Conservation (phyloP, 139 green algal species). For the Eudorina sp. region DNA sequence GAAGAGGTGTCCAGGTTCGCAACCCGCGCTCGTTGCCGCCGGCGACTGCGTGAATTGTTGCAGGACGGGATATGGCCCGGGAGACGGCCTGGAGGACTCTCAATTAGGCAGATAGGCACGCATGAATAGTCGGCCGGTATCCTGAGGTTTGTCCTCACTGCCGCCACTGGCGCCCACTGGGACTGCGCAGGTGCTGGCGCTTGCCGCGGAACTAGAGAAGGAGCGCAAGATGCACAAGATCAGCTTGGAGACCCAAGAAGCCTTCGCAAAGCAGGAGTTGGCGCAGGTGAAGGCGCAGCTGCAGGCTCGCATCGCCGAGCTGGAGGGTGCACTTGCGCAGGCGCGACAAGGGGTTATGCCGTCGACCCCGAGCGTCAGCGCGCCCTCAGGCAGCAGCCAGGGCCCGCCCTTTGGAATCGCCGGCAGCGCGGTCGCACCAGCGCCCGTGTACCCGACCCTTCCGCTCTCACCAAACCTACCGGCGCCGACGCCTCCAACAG, state of each 20-base stretch:
- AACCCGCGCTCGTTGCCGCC: too few species aligned
- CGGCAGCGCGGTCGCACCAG: not conserved
- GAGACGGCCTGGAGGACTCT: too few species aligned
- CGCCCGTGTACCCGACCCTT: not conserved
- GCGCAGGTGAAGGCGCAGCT: slow-evolving; percentile 26
- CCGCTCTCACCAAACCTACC: too few species aligned
- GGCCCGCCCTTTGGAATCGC: too few species aligned
- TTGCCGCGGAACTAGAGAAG: slow-evolving; percentile 19
- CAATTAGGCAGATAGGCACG: too few species aligned
- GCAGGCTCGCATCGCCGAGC: slow-evolving; percentile 18
- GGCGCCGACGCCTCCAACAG: not conserved
- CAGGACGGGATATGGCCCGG: too few species aligned
- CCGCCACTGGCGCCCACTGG: too few species aligned
- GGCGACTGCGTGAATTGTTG: too few species aligned
- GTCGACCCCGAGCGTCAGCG: not conserved
- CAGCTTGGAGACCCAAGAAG: slow-evolving; percentile 29
- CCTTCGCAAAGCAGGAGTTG: slow-evolving; percentile 27
- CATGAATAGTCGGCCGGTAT: too few species aligned
- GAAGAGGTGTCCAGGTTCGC: too few species aligned
- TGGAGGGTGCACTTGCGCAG: not conserved
- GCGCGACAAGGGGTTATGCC: not conserved
- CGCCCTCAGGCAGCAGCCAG: too few species aligned
- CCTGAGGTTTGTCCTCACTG: too few species aligned
- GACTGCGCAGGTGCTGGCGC: not conserved
- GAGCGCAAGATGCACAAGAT: slow-evolving; percentile 16